Conservation (phyloP, 352 stramenopile genomes). For the Globisporangium nodosum region DNA sequence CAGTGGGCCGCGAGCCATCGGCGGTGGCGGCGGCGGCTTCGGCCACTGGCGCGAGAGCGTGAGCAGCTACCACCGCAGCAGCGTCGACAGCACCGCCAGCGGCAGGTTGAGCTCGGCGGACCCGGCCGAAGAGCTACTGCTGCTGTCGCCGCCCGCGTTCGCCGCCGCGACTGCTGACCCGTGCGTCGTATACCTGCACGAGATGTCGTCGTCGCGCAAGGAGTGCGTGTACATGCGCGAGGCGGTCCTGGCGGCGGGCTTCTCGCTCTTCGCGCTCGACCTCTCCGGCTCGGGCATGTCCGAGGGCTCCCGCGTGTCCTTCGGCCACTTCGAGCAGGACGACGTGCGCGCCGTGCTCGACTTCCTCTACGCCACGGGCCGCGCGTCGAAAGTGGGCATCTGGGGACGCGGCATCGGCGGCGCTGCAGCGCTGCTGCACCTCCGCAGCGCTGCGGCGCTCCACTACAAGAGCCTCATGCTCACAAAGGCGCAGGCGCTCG, state of each 20-base stretch:
- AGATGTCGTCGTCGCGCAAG: constrained; percentile 72
- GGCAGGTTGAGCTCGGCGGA: background rate
- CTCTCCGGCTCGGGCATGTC: constrained; percentile 65
- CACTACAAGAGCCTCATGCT: constrained; percentile 48
- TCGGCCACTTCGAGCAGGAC: constrained; percentile 64
- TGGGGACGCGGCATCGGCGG: constrained; percentile 69
- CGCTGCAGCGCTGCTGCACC: constrained; percentile 42
- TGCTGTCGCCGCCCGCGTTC: constrained; percentile 5
- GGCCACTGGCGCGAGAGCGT: constrained; percentile 13
- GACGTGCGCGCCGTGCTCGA: constrained; percentile 56
- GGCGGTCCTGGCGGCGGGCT: constrained; percentile 44
- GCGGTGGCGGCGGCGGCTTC: background rate
- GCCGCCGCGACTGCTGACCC: constrained; percentile 16
- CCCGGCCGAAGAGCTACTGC: constrained; percentile 2
- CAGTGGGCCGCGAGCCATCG: background rate
- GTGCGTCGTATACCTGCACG: constrained; percentile 75
- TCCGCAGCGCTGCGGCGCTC: constrained; percentile 32
- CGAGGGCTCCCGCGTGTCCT: constrained; percentile 57
- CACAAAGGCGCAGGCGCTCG: constrained; percentile 23
- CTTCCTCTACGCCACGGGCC: constrained; percentile 58
- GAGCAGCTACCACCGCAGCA: constrained; percentile 20
- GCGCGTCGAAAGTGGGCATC: constrained; percentile 43
- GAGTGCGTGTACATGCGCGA: constrained; percentile 66
- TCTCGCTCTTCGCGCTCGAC: constrained; percentile 72
- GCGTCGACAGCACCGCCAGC: constrained; percentile 4